These are phyloP conservation scores for Mortierella sp. DNA, from an alignment of 371 early-diverging fungal genomes.

Conservation along the genomic window DNA sequence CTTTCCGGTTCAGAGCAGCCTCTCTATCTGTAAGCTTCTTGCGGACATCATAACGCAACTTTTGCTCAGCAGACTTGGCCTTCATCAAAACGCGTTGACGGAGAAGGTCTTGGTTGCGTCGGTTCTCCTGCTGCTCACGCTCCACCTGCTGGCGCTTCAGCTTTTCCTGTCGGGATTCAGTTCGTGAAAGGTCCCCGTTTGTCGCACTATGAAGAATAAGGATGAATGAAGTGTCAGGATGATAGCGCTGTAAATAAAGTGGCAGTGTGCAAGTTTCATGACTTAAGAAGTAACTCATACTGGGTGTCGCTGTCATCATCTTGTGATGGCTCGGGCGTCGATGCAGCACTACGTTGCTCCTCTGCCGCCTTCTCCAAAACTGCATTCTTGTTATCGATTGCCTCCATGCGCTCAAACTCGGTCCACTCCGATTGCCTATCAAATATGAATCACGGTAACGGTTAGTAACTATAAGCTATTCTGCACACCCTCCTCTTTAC, in stretches of 20 bases:
- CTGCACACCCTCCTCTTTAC: too few relatives aligned
- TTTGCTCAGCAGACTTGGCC: constrained; percentile 62
- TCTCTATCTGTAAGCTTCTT: constrained; percentile 68
- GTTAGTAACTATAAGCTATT: neutral
- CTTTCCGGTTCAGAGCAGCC: constrained; percentile 59
- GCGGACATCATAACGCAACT: constrained; percentile 61
- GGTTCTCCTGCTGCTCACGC: constrained; percentile 65
- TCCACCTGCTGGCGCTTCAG: constrained; percentile 67
- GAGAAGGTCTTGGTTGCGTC: constrained; percentile 61
- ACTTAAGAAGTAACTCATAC: neutral
- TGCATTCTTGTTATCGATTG: constrained; percentile 40
- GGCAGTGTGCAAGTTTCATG: neutral
- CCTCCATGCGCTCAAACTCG: constrained; percentile 60
- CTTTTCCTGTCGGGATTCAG: constrained; percentile 68
- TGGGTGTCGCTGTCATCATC: constrained; percentile 36
- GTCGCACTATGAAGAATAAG: neutral
- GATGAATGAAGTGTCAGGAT: neutral
- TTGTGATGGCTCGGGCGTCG: constrained; percentile 40
- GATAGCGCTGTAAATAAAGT: neutral
- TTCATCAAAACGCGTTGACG: constrained; percentile 67
- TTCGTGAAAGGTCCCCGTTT: constrained; percentile 45
- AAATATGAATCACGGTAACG: neutral
- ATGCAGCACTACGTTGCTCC: constrained; percentile 27
- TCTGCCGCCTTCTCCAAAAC: constrained; percentile 27
- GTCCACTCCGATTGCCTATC: constrained; percentile 53